These are phyloP conservation scores for Flaveria ramosissima DNA, from an alignment of 129 eudicot genomes.

Conservation along the genomic window DNA sequence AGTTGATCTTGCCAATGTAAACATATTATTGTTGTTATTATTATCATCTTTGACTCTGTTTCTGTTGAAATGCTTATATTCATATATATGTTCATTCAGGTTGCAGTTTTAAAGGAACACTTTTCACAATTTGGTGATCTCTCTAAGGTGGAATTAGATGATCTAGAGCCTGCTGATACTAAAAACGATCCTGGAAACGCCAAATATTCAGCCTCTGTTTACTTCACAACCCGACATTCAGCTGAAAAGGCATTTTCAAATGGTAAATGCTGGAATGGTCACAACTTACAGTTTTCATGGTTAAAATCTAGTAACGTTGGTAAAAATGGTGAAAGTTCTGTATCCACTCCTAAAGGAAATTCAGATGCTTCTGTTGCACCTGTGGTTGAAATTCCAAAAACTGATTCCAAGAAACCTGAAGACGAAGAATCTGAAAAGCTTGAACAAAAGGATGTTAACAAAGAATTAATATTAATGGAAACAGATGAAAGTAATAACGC, in stretches of 20 bases:
- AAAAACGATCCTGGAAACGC: conserved; percentile 39
- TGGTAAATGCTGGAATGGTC: conserved; percentile 84
- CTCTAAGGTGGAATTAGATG: conserved; percentile 65
- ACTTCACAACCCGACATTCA: conserved; percentile 65
- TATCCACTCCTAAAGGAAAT: conserved; percentile 43
- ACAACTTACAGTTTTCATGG: conserved; percentile 79
- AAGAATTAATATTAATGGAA: conserved; percentile 30
- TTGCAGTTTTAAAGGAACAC: conserved; percentile 77
- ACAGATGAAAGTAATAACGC: conserved; percentile 46
- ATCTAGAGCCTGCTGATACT: conserved; percentile 41
- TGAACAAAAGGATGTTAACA: conserved; percentile 41
- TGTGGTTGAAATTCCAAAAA: conserved; percentile 36
- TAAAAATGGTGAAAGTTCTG: conserved; percentile 51
- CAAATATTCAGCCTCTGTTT: conserved; percentile 55
- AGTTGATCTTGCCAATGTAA: conserved; percentile 72
- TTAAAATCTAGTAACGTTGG: conserved; percentile 42
- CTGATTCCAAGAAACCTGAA: conserved; percentile 41
- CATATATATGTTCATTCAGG: conserved; percentile 42
- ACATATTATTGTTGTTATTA: conserved; percentile 7
- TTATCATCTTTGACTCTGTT: not conserved
- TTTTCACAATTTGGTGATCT: conserved; percentile 75
- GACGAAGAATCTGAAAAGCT: conserved; percentile 48
- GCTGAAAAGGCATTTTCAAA: conserved; percentile 80
- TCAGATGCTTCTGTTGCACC: conserved; percentile 46
- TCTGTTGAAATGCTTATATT: conserved; percentile 13